Conservation (phyloP, 129 eudicot genomes). For the Flaveria bidentis region DNA sequence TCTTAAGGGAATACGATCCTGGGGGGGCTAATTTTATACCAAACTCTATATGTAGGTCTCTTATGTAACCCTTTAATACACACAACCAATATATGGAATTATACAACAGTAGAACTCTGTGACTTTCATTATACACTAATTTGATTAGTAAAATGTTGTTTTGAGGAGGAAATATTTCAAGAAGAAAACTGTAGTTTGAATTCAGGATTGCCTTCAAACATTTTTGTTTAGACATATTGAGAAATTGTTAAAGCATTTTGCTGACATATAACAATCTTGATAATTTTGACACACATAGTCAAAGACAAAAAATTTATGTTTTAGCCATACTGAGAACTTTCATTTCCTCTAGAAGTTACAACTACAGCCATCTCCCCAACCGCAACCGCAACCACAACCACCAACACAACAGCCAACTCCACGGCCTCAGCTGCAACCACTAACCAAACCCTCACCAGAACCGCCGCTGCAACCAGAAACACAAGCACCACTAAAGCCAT, state of each 20-base stretch:
- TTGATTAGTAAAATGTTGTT: background rate
- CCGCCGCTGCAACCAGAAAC: too few species aligned
- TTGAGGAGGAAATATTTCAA: background rate
- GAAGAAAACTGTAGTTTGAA: background rate
- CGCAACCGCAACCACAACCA: background rate
- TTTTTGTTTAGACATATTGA: background rate
- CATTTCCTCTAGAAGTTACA: conserved; percentile 28
- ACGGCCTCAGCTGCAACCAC: conserved; percentile 8
- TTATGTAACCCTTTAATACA: too few species aligned
- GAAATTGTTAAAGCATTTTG: background rate
- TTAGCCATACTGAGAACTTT: conserved; percentile 10
- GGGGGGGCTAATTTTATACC: background rate
- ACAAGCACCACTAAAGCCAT: background rate
- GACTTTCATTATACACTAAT: background rate
- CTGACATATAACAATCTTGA: background rate
- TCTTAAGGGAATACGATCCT: too few species aligned
- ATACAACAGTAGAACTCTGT: background rate
- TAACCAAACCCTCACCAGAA: background rate
- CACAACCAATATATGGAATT: background rate
- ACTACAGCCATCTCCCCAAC: conserved; percentile 18
- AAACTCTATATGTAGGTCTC: too few species aligned
- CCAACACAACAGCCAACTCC: conserved; percentile 5
- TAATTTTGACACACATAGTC: background rate
- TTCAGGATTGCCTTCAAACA: background rate
- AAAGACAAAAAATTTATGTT: background rate